Percentiles rank a stretch among this genome's conserved stretches.
These are phyloP conservation scores for Gentiana macrophylla DNA, from an alignment of 257 asterid species.

Conservation along the genomic window DNA sequence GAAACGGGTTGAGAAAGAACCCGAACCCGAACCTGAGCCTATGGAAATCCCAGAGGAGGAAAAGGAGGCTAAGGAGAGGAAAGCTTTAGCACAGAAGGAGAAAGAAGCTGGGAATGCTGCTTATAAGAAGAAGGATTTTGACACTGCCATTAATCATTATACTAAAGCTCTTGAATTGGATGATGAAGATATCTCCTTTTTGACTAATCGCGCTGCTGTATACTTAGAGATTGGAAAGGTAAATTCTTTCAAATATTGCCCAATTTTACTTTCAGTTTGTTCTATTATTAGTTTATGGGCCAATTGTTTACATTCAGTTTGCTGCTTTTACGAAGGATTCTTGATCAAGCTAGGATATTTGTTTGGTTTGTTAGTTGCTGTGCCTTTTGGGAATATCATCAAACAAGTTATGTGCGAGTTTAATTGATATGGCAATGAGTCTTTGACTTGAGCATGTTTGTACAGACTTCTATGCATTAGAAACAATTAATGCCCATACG, in stretches of 20 bases:
- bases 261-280: too few relatives aligned
- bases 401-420: too few relatives aligned
- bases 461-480: too few relatives aligned
- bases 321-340: too few relatives aligned
- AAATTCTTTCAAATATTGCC: not conserved
- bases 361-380: too few relatives aligned
- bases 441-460: too few relatives aligned
- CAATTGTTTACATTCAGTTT: too few relatives aligned
- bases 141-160: constrained; percentile 67
- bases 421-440: too few relatives aligned
- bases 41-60: constrained; percentile 44
- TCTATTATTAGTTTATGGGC: too few relatives aligned
- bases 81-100: constrained; percentile 58
- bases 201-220: constrained; percentile 92
- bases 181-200: constrained; percentile 72
- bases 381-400: too few relatives aligned
- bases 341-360: too few relatives aligned
- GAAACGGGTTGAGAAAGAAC: constrained; percentile 32
- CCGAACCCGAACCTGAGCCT: constrained; percentile 36
- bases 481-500: too few relatives aligned
- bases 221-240: constrained; percentile 96
- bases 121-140: constrained; percentile 88
- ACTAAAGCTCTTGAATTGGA: constrained; percentile 63
- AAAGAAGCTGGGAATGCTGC: constrained; percentile 86
- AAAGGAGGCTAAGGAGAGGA: constrained; percentile 44